Evolutionary conservation across 805 yeast species (phyloP).

Genomic region (Wickerhamiella spandovensis): DNA sequence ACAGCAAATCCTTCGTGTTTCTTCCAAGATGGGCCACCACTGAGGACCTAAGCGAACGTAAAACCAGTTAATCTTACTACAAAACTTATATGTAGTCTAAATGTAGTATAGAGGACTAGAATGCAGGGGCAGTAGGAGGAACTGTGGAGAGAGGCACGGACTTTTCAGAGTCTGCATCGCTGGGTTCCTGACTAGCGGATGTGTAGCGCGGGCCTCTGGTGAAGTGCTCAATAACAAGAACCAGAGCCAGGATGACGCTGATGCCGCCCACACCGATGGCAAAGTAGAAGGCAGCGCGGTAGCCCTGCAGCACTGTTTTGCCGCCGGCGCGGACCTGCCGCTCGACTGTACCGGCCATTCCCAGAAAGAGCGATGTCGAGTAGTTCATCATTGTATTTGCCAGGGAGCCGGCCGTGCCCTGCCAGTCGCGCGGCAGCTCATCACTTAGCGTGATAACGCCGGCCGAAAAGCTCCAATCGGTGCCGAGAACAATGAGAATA

Average conservation of each 20-base stretch:
- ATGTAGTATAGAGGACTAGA: no score
- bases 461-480: slow-evolving; percentile 71
- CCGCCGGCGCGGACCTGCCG: slow-evolving; percentile 6
- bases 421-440: slow-evolving; percentile 45
- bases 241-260: neutral
- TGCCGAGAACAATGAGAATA: slow-evolving; percentile 53
- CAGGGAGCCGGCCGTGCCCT: slow-evolving; percentile 68
- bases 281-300: neutral
- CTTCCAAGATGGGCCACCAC: no score
- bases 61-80: no score
- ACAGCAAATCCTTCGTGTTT: no score
- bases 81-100: no score
- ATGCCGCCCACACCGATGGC: neutral
- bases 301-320: neutral
- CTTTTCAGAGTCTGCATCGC: neutral
- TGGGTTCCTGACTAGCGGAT: neutral
- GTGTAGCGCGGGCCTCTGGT: neutral
- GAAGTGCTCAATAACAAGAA: neutral
- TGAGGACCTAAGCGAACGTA: no score
- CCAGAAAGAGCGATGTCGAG: slow-evolving; percentile 54
- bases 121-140: neutral
- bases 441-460: slow-evolving; percentile 51
- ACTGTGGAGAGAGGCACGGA: neutral
- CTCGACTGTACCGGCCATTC: slow-evolving; percentile 39
- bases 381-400: slow-evolving; percentile 60